Evolutionary conservation across 768 basidiomycete species (phyloP).

Genomic region (Macrolepiota albuminosa): DNA sequence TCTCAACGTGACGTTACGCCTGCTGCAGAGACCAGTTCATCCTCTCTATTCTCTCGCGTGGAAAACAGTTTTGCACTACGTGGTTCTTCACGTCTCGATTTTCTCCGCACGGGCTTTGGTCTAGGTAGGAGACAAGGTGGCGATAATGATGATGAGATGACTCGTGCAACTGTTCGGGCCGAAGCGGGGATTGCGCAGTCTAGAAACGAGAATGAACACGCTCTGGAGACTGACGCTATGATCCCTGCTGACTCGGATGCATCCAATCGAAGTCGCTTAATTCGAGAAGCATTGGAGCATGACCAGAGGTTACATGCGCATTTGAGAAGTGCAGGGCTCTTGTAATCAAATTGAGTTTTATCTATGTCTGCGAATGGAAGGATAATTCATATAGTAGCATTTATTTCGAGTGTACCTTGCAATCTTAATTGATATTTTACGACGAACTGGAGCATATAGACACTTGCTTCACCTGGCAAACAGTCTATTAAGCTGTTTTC

Average conservation of each 20-base stretch:
- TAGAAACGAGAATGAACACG: conserved; percentile 18
- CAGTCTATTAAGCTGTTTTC: neutral
- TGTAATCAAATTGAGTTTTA: conserved; percentile 29
- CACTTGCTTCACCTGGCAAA: neutral
- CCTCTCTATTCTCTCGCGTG: conserved; percentile 29
- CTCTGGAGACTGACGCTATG: conserved; percentile 31
- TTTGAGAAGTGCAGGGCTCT: conserved; percentile 59
- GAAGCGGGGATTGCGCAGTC: conserved; percentile 24
- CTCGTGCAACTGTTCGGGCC: conserved; percentile 19
- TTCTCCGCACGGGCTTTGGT: conserved; percentile 44
- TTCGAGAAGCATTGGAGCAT: conserved; percentile 42
- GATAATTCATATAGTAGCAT: neutral
- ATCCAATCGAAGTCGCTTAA: conserved; percentile 35
- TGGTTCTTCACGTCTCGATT: conserved; percentile 32
- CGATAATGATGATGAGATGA: conserved; percentile 22
- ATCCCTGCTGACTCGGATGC: conserved; percentile 37
- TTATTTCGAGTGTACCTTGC: neutral
- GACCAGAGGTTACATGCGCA: conserved; percentile 57
- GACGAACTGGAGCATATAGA: neutral
- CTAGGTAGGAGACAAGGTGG: conserved; percentile 23
- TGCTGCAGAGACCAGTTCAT: conserved; percentile 13
- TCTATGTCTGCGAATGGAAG: neutral
- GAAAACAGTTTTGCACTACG: conserved; percentile 36
- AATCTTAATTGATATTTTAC: neutral
- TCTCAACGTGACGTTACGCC: conserved; percentile 39